Percentiles rank a stretch among this genome's conserved stretches.
These are phyloP conservation scores for Solanum neorickii DNA, from an alignment of 257 asterid species.

Conservation along the genomic window DNA sequence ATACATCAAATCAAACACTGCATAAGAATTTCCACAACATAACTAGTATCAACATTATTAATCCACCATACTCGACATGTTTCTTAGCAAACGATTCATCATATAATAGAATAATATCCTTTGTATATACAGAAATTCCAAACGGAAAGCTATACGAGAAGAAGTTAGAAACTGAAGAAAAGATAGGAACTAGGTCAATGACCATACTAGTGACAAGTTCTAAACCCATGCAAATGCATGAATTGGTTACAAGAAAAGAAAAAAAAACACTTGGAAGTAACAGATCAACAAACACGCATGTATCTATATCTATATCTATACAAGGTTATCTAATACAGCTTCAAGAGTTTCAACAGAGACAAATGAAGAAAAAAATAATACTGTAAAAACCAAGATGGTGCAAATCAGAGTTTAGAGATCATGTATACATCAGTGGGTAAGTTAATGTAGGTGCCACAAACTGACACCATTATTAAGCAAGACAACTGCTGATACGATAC, in stretches of 20 bases:
- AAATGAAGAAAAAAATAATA: background rate
- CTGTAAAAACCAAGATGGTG: background rate
- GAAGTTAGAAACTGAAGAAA: background rate
- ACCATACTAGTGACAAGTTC: background rate
- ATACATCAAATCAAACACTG: no score
- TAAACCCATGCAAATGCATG: background rate
- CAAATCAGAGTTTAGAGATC: background rate
- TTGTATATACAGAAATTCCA: background rate
- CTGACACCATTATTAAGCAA: constrained; percentile 8
- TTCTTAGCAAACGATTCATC: background rate
- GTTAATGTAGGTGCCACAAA: background rate
- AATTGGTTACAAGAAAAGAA: background rate
- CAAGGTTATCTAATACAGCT: background rate
- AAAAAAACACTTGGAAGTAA: background rate
- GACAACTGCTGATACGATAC: constrained; percentile 13
- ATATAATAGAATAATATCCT: background rate
- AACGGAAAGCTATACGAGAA: background rate
- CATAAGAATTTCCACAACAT: no score
- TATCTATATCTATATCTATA: no score
- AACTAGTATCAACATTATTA: no score
- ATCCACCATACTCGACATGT: background rate
- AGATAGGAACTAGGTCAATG: background rate
- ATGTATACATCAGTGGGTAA: constrained; percentile 7
- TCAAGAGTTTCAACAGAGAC: background rate
- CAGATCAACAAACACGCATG: background rate